These are phyloP conservation scores for Saccharomyces uvarum DNA, from an alignment of 1,139 yeast species.

Conservation along the genomic window DNA sequence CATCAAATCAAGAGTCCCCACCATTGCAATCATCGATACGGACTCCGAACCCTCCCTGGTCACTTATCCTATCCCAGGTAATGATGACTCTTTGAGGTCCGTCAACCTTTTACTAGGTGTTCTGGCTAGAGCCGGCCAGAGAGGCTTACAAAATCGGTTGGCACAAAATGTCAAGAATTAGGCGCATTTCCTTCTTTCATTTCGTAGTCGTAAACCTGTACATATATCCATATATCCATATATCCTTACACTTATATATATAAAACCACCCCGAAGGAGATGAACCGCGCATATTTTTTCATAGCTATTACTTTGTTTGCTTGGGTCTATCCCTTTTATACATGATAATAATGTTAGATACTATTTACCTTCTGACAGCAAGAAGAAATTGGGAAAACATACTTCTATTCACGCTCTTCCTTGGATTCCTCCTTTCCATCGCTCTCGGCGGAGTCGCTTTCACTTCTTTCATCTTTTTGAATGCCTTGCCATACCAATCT, in stretches of 20 bases:
- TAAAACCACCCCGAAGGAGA: neutral
- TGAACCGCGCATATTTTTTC: neutral
- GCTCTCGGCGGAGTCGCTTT: slow-evolving; percentile 38
- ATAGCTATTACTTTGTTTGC: neutral
- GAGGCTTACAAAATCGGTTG: slow-evolving; percentile 58
- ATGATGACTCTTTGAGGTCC: slow-evolving; percentile 86
- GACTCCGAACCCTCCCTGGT: slow-evolving; percentile 84
- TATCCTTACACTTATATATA: neutral
- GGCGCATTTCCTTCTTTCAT: neutral
- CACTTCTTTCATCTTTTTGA: slow-evolving; percentile 80
- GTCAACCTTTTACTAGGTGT: slow-evolving; percentile 75
- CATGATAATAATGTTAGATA: neutral
- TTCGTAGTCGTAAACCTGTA: neutral
- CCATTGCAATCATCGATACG: slow-evolving; percentile 89
- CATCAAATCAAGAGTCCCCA: slow-evolving; percentile 74
- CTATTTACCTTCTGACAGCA: neutral
- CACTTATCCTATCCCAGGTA: slow-evolving; percentile 92
- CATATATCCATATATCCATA: neutral
- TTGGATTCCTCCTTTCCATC: slow-evolving; percentile 11
- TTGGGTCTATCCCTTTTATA: neutral
- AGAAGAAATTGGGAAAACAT: neutral
- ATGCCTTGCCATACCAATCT: slow-evolving; percentile 50
- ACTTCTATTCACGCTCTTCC: slow-evolving; percentile 5
- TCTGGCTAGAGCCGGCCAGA: slow-evolving; percentile 75
- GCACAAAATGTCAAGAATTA: slow-evolving; percentile 28